Percentiles rank a stretch among this genome's conserved stretches.
phyloP scores from a whole-genome alignment of 805 yeast genomes.

The Kazachstania taianensis region DNA sequence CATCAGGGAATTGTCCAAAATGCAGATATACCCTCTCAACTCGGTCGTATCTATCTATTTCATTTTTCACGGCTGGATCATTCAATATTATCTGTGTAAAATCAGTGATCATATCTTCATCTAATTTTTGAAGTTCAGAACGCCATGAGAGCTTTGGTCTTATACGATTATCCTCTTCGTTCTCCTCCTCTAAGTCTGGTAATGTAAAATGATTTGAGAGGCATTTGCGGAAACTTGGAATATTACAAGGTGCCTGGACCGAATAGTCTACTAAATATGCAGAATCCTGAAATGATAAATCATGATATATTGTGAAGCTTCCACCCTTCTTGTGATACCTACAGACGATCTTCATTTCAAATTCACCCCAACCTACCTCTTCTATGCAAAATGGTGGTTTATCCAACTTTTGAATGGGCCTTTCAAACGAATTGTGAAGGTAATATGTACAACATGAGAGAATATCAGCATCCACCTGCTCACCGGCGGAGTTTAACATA shows the following conservation, averaged over 20 bases:
- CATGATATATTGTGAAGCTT: conserved; percentile 70
- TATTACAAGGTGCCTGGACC: conserved; percentile 60
- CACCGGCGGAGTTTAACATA: conserved; percentile 66
- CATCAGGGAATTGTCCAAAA: conserved; percentile 21
- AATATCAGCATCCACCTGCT: conserved; percentile 68
- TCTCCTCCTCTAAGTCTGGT: conserved; percentile 37
- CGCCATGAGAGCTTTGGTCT: conserved; percentile 8
- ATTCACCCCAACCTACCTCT: conserved; percentile 98
- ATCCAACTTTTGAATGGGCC: conserved; percentile 66
- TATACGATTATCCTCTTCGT: conserved; percentile 27
- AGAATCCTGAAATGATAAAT: conserved; percentile 67
- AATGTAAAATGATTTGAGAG: conserved; percentile 68
- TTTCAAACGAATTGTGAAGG: conserved; percentile 84
- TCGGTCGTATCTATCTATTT: conserved; percentile 13
- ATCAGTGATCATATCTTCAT: conserved; percentile 20
- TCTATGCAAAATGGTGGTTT: conserved; percentile 72
- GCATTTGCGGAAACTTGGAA: conserved; percentile 53
- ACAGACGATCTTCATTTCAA: conserved; percentile 70
- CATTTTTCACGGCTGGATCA: conserved; percentile 19
- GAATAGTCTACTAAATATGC: conserved; percentile 67
- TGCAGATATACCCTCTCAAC: conserved; percentile 16
- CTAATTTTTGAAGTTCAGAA: conserved; percentile 8
- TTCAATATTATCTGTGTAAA: conserved; percentile 17
- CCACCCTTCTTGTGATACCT: conserved; percentile 72
- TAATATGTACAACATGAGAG: conserved; percentile 82